Evolutionary conservation across 495 filamentous ascomycete genomes (phyloP).

Genomic region (Aspergillus coremiiformis): DNA sequence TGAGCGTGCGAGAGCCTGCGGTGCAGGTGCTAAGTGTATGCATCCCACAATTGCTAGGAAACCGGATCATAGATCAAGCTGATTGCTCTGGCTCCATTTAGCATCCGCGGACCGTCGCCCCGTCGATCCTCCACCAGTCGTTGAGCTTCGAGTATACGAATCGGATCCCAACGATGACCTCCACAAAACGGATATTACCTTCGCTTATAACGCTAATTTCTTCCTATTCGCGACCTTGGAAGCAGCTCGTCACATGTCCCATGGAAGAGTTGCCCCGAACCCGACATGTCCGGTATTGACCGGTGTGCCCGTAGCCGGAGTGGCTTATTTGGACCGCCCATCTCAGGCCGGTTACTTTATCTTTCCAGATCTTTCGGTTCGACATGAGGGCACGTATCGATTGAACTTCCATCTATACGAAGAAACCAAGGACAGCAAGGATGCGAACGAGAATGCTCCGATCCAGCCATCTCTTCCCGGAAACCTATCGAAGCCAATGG

Average conservation of each 20-base stretch:
- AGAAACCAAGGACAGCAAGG: conserved; percentile 73
- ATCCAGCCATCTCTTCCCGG: conserved; percentile 19
- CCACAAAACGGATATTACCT: conserved; percentile 69
- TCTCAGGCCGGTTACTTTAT: conserved; percentile 92
- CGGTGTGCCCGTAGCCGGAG: conserved; percentile 90
- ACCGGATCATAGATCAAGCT: not conserved
- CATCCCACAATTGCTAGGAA: not conserved
- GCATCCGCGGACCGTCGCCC: conserved; percentile 93
- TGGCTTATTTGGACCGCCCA: conserved; percentile 93
- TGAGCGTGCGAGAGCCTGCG: conserved; percentile 90
- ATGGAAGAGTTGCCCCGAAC: conserved; percentile 61
- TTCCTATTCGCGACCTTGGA: conserved; percentile 94
- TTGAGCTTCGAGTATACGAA: conserved; percentile 84
- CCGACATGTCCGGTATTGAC: conserved; percentile 80
- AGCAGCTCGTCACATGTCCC: conserved; percentile 75
- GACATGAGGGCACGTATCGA: conserved; percentile 87
- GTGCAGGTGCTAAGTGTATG: conserved; percentile 91
- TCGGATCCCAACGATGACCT: conserved; percentile 52
- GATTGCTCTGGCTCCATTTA: conserved; percentile 26
- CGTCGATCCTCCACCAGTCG: conserved; percentile 92
- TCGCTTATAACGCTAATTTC: conserved; percentile 92
- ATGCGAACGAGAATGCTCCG: conserved; percentile 47
- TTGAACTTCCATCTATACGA: conserved; percentile 91
- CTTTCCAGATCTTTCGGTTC: conserved; percentile 93
- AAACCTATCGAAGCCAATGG: conserved; percentile 23